Conservation (phyloP, 2,329 filamentous ascomycete genomes). For the Penicillium sclerotiorum region DNA sequence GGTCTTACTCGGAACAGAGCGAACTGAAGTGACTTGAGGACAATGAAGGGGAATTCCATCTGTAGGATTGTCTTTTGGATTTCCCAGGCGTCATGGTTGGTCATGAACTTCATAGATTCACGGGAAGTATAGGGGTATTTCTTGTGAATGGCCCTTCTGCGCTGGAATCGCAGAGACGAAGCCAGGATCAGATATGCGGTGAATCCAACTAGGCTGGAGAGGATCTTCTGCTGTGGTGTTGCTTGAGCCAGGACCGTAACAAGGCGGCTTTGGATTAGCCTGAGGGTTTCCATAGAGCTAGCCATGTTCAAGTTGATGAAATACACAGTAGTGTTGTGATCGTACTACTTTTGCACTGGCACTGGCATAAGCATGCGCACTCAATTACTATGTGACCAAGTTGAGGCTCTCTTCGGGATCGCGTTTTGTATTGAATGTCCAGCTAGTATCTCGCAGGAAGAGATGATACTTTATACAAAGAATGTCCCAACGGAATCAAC, state of each 20-base stretch:
- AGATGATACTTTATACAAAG: too few species aligned
- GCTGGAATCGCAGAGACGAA: constrained; percentile 30
- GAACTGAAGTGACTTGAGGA: constrained; percentile 57
- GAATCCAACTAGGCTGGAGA: constrained; percentile 13
- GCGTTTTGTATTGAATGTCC: too few species aligned
- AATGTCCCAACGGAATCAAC: too few species aligned
- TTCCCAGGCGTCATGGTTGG: constrained; percentile 53
- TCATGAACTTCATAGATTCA: constrained; percentile 53
- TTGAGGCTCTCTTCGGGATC: too few species aligned
- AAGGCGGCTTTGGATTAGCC: too few species aligned
- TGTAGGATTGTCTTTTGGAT: constrained; percentile 52
- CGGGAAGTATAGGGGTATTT: constrained; percentile 48
- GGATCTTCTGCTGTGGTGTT: constrained; percentile 3
- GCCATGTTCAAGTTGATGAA: too few species aligned
- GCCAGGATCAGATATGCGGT: constrained; percentile 26
- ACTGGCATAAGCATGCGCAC: too few species aligned
- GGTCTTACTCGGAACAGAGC: constrained; percentile 57
- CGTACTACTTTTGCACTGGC: too few species aligned
- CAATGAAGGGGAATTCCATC: constrained; percentile 59
- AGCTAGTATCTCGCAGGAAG: too few species aligned
- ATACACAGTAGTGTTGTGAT: too few species aligned
- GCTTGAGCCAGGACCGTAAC: neutral
- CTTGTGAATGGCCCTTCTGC: constrained; percentile 38
- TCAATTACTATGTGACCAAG: too few species aligned
- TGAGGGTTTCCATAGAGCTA: too few species aligned